These are phyloP conservation scores for Clitopilus passeckerianus DNA, from an alignment of 768 basidiomycete species.

Conservation along the genomic window DNA sequence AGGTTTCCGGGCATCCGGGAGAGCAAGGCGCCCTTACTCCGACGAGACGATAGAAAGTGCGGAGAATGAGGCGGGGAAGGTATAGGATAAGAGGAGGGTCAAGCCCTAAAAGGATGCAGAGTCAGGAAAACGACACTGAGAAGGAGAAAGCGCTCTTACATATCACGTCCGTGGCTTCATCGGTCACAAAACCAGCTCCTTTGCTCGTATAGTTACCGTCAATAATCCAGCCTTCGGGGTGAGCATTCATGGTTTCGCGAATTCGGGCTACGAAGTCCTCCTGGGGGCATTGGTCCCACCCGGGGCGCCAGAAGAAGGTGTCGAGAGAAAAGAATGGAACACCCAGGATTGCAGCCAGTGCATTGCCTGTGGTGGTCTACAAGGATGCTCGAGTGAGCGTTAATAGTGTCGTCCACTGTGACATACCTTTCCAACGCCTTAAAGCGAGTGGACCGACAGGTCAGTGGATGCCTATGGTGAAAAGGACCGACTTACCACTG, in stretches of 20 bases:
- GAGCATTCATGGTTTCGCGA: constrained; percentile 19
- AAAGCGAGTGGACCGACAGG: neutral
- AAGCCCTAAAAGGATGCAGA: constrained; percentile 40
- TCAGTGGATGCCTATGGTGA: neutral
- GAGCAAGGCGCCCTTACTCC: constrained; percentile 33
- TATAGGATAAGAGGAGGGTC: constrained; percentile 61
- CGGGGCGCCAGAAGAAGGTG: constrained; percentile 41
- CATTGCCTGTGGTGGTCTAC: constrained; percentile 43
- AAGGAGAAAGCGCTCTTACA: constrained; percentile 27
- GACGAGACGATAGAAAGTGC: constrained; percentile 47
- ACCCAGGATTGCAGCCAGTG: constrained; percentile 36
- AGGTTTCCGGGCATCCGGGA: constrained; percentile 41
- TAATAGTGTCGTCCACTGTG: neutral
- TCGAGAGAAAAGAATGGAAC: constrained; percentile 47
- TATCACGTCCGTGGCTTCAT: constrained; percentile 44
- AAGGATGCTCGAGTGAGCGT: neutral
- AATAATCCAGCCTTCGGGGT: constrained; percentile 43
- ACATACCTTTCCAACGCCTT: constrained; percentile 27
- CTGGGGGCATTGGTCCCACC: constrained; percentile 30
- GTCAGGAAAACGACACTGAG: neutral
- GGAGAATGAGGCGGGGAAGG: constrained; percentile 50
- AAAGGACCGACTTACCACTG: constrained; percentile 11
- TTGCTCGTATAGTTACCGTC: constrained; percentile 39
- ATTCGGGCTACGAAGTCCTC: constrained; percentile 26
- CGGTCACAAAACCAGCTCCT: constrained; percentile 26